Conservation (phyloP, 805 yeast genomes). For the Sugiyamaella floridensis region DNA sequence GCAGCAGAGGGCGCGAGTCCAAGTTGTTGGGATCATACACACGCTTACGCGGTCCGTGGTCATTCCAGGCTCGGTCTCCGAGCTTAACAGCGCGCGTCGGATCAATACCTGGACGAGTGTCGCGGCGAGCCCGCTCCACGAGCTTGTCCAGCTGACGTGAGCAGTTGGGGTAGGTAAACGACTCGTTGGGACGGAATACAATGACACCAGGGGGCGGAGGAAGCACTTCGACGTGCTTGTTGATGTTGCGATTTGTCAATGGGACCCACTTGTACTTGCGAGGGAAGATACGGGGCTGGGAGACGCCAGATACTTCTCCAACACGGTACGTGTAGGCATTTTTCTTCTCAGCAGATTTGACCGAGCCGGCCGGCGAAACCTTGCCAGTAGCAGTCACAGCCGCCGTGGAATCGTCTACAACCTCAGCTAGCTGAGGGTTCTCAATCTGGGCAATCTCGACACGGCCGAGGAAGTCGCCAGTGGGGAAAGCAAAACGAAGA, state of each 20-base stretch:
- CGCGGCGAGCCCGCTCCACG: conserved; percentile 54
- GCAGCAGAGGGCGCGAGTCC: conserved; percentile 59
- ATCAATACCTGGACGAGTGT: conserved; percentile 54
- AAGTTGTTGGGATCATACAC: conserved; percentile 23
- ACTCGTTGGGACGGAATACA: conserved; percentile 75
- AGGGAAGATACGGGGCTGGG: not conserved
- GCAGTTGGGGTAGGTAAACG: conserved; percentile 76
- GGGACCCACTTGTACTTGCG: conserved; percentile 31
- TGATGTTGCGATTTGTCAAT: conserved; percentile 38
- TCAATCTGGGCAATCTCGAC: conserved; percentile 64
- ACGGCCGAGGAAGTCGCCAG: conserved; percentile 76
- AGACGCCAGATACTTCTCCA: not conserved
- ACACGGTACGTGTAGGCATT: not conserved
- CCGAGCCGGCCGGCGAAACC: not conserved
- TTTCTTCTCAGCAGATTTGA: not conserved
- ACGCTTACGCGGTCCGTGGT: conserved; percentile 55
- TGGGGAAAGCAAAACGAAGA: conserved; percentile 71
- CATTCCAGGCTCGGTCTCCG: conserved; percentile 84
- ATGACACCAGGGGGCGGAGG: conserved; percentile 90
- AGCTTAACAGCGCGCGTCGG: conserved; percentile 23
- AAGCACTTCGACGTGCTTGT: conserved; percentile 48
- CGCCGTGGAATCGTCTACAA: not conserved
- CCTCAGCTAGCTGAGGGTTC: conserved; percentile 39
- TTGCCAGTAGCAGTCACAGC: not conserved
- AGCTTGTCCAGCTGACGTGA: conserved; percentile 65